phyloP scores from a whole-genome alignment of 2,329 filamentous ascomycete species.

The Lasiodiplodia sp. region DNA sequence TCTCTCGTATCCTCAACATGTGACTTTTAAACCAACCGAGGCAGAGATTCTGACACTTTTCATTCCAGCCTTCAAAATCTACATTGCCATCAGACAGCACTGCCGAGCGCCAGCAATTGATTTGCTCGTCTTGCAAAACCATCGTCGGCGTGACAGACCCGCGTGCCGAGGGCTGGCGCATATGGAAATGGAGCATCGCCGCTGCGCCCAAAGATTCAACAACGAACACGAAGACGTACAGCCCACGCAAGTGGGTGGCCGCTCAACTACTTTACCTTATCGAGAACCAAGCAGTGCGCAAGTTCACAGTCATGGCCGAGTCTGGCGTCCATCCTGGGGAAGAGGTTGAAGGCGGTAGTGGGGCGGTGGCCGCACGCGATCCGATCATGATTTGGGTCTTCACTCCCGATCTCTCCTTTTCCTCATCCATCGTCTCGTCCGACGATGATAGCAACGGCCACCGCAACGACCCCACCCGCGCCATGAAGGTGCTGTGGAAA shows the following conservation, averaged over 20 bases:
- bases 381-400: slow-evolving; percentile 62
- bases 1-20: neutral
- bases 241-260: slow-evolving; percentile 56
- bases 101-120: slow-evolving; percentile 32
- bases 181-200: slow-evolving; percentile 59
- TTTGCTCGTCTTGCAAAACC: slow-evolving; percentile 50
- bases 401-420: slow-evolving; percentile 65
- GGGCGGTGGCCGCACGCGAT: neutral
- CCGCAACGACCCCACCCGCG: slow-evolving; percentile 52
- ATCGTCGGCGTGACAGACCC: slow-evolving; percentile 52
- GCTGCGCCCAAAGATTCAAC: slow-evolving; percentile 34
- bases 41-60: slow-evolving; percentile 12
- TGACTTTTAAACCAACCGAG: neutral
- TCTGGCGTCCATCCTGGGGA: neutral
- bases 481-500: slow-evolving; percentile 66
- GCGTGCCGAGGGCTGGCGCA: slow-evolving; percentile 53
- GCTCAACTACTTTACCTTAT: slow-evolving; percentile 64
- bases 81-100: neutral
- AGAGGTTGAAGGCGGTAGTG: neutral
- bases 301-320: slow-evolving; percentile 50
- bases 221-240: slow-evolving; percentile 34
- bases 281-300: slow-evolving; percentile 62
- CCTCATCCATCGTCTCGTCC: slow-evolving; percentile 43
- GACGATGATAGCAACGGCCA: slow-evolving; percentile 35
- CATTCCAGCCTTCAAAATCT: neutral